A percentile compares a stretch with the other conserved stretches of the same genome.
Evolutionary conservation across 345 rosid genomes (phyloP).

Genomic region (Carallia pectinifolia): DNA sequence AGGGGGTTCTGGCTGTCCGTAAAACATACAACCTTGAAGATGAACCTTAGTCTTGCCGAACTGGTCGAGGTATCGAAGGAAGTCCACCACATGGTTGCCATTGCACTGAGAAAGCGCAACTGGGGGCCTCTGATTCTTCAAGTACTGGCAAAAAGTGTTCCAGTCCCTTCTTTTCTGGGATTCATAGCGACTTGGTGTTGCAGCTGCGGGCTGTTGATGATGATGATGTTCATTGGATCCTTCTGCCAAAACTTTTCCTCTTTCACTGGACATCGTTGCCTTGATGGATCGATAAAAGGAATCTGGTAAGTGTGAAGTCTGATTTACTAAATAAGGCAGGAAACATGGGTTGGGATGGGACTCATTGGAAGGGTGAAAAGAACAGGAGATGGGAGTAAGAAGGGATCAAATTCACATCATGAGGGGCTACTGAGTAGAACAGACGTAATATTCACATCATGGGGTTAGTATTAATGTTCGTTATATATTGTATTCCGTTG

Average conservation of each 20-base stretch:
- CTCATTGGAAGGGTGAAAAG: constrained; percentile 23
- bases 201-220: constrained; percentile 17
- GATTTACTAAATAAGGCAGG: constrained; percentile 25
- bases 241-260: constrained; percentile 43
- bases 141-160: constrained; percentile 77
- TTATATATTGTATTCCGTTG: too few species aligned
- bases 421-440: constrained; percentile 6
- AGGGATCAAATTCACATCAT: constrained; percentile 23
- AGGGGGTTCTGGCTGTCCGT: constrained; percentile 87
- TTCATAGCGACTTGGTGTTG: constrained; percentile 70
- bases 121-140: constrained; percentile 67
- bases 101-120: constrained; percentile 62
- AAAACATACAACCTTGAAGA: constrained; percentile 71
- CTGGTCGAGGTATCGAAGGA: constrained; percentile 72
- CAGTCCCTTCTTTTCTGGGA: constrained; percentile 80
- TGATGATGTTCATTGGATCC: constrained; percentile 29
- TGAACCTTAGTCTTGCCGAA: constrained; percentile 87
- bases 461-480: too few species aligned
- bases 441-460: too few species aligned
- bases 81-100: constrained; percentile 64
- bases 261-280: constrained; percentile 38
- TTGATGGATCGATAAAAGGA: constrained; percentile 7
- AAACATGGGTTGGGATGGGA: constrained; percentile 5
- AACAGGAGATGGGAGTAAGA: constrained; percentile 35
- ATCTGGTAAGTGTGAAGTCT: not conserved